Evolutionary conservation across 371 early-diverging fungal genomes (phyloP), one percentile per base, ranked within the genome.

Genomic region (Mortierella sp.): DNA sequence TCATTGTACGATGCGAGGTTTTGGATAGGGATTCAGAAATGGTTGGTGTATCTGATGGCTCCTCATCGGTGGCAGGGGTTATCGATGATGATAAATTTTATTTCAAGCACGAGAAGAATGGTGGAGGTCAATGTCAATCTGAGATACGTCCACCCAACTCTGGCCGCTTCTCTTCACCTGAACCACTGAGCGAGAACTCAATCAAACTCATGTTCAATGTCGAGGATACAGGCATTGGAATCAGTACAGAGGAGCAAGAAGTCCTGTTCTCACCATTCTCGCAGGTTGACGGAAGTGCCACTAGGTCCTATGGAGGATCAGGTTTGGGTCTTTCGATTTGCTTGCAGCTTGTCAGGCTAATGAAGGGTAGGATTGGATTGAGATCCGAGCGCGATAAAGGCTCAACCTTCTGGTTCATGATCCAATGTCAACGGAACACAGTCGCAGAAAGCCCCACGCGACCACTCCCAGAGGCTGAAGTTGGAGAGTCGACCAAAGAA

Each of bases 141-240:
- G 81, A 80, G 66, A 40, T 61, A 16, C 81, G 81, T n/a, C 75
- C 81, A 4, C 75, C 76, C 14, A 75, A 80, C 55, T 80, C 81
- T 1, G 81, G 81, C 28, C 75, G 81, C 32, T 80, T 80, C 55
- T 75, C 81, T 3, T 75, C 81, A 0, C 81, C 81, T 1, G 81
- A 80, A 43, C 76, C 76, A 2, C 49, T 80, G 70, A 75, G 81
- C 61, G 78, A 83, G 61, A 64, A 54, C 18, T 74, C 78, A 11
- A 69, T 83, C 47, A 70, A 67, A 26, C 66, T 83, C 43, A 71
- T 75, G 66, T 75, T 78, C 45, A 62, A 63, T n/a, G 89, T 92
- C 8, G 84, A 86, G 64, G 92, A 92, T 62, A 89, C 90, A 1
- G 92, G 92, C 18, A 90, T 90, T 49, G 92, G 92, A 28, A 92